phyloP scores from a whole-genome alignment of 176 grass and related monocot genomes.

The Alopecurus myosuroides region DNA sequence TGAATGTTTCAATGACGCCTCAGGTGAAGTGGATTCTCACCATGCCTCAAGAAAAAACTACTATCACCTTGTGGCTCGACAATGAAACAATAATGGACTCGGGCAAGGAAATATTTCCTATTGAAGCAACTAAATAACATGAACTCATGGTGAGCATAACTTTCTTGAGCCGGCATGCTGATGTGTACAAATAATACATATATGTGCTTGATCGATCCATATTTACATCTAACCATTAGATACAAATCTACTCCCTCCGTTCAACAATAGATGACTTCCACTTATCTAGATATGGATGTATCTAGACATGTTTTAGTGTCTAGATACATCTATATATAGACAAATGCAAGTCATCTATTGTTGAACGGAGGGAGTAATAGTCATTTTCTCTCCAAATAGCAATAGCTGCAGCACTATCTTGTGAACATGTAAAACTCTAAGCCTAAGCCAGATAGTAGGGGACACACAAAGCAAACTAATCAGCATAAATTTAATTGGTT shows the following conservation, averaged over 20 bases:
- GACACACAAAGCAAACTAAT: neutral
- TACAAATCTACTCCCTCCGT: too few species aligned
- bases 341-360: too few species aligned
- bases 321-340: too few species aligned
- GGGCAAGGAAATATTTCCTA: neutral
- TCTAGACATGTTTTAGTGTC: too few species aligned
- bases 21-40: neutral
- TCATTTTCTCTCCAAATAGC: neutral
- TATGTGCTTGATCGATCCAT: neutral
- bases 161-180: neutral
- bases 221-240: neutral
- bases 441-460: neutral
- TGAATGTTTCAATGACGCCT: neutral
- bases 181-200: neutral
- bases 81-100: neutral
- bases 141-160: neutral
- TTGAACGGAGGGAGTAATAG: too few species aligned
- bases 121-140: neutral
- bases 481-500: neutral
- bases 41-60: neutral
- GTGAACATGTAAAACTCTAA: neutral
- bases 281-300: too few species aligned
- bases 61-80: neutral
- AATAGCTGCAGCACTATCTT: neutral
- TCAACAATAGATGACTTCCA: too few species aligned